A percentile compares a stretch with the other conserved stretches of the same genome.
Evolutionary conservation across 345 rosid genomes (phyloP).

Genomic region (Bruguiera gymnorhiza): DNA sequence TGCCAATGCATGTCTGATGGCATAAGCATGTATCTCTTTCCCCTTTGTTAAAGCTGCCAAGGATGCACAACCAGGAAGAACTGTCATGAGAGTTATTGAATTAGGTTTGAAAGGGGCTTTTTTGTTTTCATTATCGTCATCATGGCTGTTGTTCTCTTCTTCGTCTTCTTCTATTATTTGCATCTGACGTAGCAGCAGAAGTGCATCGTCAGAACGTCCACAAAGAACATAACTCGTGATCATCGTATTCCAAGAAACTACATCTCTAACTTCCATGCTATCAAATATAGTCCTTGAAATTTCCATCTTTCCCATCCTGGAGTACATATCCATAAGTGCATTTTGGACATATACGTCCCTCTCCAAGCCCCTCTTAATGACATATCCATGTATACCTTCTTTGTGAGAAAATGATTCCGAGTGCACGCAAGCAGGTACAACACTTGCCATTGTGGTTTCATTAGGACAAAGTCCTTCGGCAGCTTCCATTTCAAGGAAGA

Average conservation of each 20-base stretch:
- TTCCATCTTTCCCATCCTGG: conserved; percentile 61
- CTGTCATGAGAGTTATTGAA: conserved; percentile 78
- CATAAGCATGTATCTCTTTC: conserved; percentile 83
- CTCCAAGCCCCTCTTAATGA: conserved; percentile 62
- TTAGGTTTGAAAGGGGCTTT: conserved; percentile 50
- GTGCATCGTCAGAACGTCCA: conserved; percentile 54
- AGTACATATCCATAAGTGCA: conserved; percentile 85
- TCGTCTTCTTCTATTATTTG: conserved; percentile 34
- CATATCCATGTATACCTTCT: conserved; percentile 71
- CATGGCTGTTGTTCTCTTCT: conserved; percentile 1
- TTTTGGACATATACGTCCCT: conserved; percentile 67
- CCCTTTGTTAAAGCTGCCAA: conserved; percentile 77
- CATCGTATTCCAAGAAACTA: conserved; percentile 89
- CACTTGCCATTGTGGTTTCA: conserved; percentile 78
- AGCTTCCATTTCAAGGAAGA: conserved; percentile 73
- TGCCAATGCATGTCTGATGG: conserved; percentile 60
- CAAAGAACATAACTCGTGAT: conserved; percentile 65
- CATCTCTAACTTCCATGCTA: conserved; percentile 59
- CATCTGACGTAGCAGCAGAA: conserved; percentile 60
- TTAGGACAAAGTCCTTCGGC: conserved; percentile 53
- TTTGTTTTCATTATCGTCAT: conserved; percentile 18
- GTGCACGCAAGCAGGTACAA: conserved; percentile 71
- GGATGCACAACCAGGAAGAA: conserved; percentile 78
- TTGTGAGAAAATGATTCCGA: conserved; percentile 51
- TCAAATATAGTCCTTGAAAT: conserved; percentile 54